A percentile compares a stretch with the other conserved stretches of the same genome.
Evolutionary conservation across 345 rosid species (phyloP).

Genomic region (Aquilaria yunnanensis): DNA sequence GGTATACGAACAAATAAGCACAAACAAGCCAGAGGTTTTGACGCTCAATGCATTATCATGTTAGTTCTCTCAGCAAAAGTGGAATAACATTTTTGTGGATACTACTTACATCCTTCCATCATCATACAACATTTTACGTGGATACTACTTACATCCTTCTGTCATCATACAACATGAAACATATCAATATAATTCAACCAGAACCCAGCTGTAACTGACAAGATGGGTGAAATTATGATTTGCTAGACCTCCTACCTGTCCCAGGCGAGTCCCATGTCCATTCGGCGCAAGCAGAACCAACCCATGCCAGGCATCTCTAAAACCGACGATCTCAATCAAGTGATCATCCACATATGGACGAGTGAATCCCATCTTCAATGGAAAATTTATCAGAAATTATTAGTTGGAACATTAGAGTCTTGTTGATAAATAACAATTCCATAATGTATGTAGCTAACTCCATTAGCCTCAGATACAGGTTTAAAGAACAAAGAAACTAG

Average conservation of each 20-base stretch:
- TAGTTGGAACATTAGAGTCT: neutral
- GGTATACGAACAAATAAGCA: too few species aligned
- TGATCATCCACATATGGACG: conserved; percentile 60
- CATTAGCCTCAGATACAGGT: too few species aligned
- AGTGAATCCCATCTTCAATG: conserved; percentile 40
- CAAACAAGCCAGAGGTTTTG: too few species aligned
- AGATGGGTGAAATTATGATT: neutral
- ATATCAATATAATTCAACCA: neutral
- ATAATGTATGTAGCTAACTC: neutral
- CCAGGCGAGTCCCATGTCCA: conserved; percentile 63
- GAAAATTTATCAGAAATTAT: conserved; percentile 1
- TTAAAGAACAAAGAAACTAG: conserved; percentile 9
- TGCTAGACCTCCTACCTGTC: conserved; percentile 33
- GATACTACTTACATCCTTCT: too few species aligned
- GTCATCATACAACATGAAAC: too few species aligned
- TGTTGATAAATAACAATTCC: neutral
- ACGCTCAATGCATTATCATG: too few species aligned
- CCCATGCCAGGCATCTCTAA: conserved; percentile 57
- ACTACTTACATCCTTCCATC: too few species aligned
- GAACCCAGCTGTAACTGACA: neutral
- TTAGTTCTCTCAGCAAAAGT: too few species aligned
- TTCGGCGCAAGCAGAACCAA: conserved; percentile 49
- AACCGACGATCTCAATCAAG: conserved; percentile 50
- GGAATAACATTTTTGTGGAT: too few species aligned
- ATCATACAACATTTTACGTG: too few species aligned